Evolutionary conservation across 129 eudicot species (phyloP).

Genomic region (Artemisia argyi): DNA sequence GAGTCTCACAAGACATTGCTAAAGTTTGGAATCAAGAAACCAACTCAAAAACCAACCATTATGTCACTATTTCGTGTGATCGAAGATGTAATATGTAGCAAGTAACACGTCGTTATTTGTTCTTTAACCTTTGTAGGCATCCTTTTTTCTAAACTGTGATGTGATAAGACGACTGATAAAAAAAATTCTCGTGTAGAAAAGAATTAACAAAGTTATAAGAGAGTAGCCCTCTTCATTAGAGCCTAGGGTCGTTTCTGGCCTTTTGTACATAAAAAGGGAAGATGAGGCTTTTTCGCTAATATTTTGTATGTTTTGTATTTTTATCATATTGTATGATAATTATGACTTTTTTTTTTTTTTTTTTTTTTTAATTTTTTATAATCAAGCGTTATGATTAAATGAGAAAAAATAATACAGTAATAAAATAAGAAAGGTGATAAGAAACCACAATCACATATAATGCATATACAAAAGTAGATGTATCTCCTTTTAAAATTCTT

Average conservation of each 20-base stretch:
- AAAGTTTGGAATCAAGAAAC: constrained; percentile 81
- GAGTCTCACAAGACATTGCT: constrained; percentile 80
- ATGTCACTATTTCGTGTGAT: constrained; percentile 51
- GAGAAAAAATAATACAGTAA: too few species aligned
- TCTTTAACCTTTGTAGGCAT: neutral
- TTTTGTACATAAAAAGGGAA: constrained; percentile 51
- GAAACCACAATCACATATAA: too few species aligned
- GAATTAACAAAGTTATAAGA: constrained; percentile 17
- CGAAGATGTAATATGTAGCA: constrained; percentile 44
- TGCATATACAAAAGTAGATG: too few species aligned
- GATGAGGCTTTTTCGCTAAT: constrained; percentile 58
- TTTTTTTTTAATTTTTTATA: too few species aligned
- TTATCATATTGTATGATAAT: constrained; percentile 5
- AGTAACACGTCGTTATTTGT: neutral
- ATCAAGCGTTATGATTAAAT: too few species aligned
- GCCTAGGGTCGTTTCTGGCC: constrained; percentile 36
- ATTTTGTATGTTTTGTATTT: neutral
- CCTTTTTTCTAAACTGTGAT: neutral
- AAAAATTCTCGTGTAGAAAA: constrained; percentile 26
- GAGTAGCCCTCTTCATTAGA: constrained; percentile 62
- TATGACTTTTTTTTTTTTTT: neutral
- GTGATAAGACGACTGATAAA: constrained; percentile 16
- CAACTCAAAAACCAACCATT: constrained; percentile 50
- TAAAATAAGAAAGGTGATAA: too few species aligned
- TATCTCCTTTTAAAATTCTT: too few species aligned